A percentile compares a stretch with the other conserved stretches of the same genome.
Conservation (phyloP, 2,329 filamentous ascomycete species). For the Hypomyces perniciosus region DNA sequence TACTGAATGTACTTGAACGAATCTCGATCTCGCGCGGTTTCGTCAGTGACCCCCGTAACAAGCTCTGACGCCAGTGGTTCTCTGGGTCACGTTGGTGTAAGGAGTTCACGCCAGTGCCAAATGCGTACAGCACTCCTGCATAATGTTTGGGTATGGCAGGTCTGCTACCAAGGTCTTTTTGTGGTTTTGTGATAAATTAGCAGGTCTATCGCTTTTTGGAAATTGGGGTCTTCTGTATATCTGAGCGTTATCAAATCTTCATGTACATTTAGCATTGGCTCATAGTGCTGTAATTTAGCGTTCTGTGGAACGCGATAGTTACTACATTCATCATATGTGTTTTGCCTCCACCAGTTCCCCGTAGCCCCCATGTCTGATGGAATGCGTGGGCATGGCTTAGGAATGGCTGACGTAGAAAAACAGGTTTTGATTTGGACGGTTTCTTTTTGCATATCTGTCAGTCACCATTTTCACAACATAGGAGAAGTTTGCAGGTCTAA, state of each 20-base stretch:
- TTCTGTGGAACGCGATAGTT: no score
- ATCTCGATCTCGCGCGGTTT: constrained; percentile 3
- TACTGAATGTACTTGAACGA: constrained; percentile 4
- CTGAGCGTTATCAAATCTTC: constrained; percentile 18
- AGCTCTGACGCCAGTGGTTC: neutral
- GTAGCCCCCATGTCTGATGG: no score
- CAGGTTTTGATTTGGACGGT: no score
- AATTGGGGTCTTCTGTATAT: constrained; percentile 19
- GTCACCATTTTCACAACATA: no score
- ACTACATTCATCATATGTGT: no score
- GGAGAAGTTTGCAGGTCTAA: no score
- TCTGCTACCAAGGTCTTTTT: constrained; percentile 3
- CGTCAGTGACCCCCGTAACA: neutral
- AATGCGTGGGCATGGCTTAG: no score
- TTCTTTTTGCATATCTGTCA: no score
- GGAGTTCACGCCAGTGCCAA: neutral
- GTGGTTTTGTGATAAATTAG: constrained; percentile 8
- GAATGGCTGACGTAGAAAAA: no score
- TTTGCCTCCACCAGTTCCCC: no score
- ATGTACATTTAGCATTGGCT: constrained; percentile 34
- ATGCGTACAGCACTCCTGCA: neutral
- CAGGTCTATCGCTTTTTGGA: constrained; percentile 7
- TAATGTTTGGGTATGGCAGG: neutral
- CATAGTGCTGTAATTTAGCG: constrained; percentile 38
- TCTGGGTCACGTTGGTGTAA: neutral